Base-by-base conservation (phyloP, 768 basidiomycete genomes). In the Pleurotus tuber-regium region DNA sequence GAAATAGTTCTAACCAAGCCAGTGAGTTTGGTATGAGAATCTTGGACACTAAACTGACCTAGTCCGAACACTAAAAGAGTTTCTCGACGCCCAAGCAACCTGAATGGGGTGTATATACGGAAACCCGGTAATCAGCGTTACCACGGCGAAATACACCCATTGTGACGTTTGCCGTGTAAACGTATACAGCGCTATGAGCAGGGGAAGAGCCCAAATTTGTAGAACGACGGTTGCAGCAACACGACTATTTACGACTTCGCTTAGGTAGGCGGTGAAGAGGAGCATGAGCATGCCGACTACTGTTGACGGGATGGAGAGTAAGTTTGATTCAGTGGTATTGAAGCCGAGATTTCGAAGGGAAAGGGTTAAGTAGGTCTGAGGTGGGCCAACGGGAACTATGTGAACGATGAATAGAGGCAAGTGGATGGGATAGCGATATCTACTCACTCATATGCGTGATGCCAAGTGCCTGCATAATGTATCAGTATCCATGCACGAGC, bases 291-390 rank as follows among this genome's bases (percentile, higher is more conserved):
- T 68, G n/a, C 82, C 80, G 12, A 80, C 58, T 5, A 83, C 70
- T 6, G 73, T 74, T 1, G 80, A 79, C 0, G 86, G 86, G 29
- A 87, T 77, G 41, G 74, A 74, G 21, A 87, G 73, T 19, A 87
- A 71, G 57, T 83, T 87, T 9, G 83, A 75, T 57, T 83, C 65
- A 1, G 79, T 80, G 0, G 85, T 87, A 44, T 67, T 73, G 66
- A 84, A 89, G 12, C 85, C 84, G 2, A 87, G 71, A 50, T 76
- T 73, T 12, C 79, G 77, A 10, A 87, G 72, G 16, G 80, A 78
- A 0, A 87, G 72, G 0, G 84, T 86, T 38, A 87, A 74, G 59
- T 87, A 87, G 4, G 71, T 75, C 43, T 81, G 78, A 18, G 84
- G 83, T 5, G 83, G 78, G 0, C 71, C 73, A 18, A 77, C 73